A percentile compares a stretch with the other conserved stretches of the same genome.
These are phyloP conservation scores for Suhomyces tanzawaensis DNA, from an alignment of 805 yeast species.

Conservation along the genomic window DNA sequence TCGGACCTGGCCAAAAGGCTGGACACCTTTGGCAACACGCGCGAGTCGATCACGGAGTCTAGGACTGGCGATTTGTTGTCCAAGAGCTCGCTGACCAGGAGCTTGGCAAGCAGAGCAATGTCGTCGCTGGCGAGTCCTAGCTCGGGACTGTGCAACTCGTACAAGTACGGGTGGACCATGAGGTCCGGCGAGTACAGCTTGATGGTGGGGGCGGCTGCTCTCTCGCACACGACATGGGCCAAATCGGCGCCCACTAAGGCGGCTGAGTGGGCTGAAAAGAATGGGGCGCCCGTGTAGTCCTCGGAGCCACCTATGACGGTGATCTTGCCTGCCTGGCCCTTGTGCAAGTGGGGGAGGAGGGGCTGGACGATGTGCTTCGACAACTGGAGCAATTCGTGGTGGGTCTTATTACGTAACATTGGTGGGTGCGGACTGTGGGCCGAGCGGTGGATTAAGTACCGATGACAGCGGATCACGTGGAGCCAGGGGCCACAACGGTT, in stretches of 20 bases:
- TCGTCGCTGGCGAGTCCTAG: constrained; percentile 18
- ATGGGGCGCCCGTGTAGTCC: constrained; percentile 97
- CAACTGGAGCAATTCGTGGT: constrained; percentile 46
- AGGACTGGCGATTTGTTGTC: constrained; percentile 18
- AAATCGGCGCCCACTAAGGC: constrained; percentile 85
- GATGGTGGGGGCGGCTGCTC: constrained; percentile 72
- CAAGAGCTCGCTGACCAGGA: constrained; percentile 23
- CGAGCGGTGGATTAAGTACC: no score
- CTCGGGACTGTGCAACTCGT: constrained; percentile 42
- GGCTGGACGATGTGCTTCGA: constrained; percentile 72
- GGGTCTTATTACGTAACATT: constrained; percentile 21
- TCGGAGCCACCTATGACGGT: constrained; percentile 92
- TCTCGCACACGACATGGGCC: constrained; percentile 86
- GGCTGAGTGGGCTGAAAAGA: constrained; percentile 81
- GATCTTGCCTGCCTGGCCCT: constrained; percentile 89
- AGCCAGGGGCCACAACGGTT: no score
- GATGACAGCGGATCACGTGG: no score
- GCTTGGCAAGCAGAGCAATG: constrained; percentile 12
- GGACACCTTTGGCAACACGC: constrained; percentile 55
- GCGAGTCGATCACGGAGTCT: constrained; percentile 35
- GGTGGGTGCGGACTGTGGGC: background rate
- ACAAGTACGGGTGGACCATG: constrained; percentile 92
- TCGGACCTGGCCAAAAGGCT: constrained; percentile 65
- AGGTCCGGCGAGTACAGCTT: constrained; percentile 88
- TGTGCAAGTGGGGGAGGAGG: constrained; percentile 64